Evolutionary conservation across 2,329 filamentous ascomycete species (phyloP), one percentile per base, ranked within the genome.

Genomic region (Cadophora sp.): DNA sequence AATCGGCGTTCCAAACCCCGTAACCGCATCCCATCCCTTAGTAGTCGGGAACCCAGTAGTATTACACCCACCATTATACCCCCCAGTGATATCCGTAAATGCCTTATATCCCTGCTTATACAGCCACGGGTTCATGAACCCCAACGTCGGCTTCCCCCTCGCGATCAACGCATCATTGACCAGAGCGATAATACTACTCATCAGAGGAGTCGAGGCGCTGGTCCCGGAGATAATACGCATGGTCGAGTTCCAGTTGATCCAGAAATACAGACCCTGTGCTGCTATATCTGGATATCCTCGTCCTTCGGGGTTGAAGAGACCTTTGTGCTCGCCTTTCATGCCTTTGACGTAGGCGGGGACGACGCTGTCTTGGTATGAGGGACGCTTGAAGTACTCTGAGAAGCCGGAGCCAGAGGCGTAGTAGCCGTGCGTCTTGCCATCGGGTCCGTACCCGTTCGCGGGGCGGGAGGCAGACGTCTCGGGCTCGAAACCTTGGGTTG

Each of bases 161-260:
- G 82, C 78, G 22, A 89, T 76, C 20, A 87, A 79, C 0, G 85
- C 85, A 70, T 89, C 87, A 70, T 91, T 91, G 48, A 90, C 79
- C 2, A 91, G 80, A 1, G 84, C 79, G 43, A 91, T 80, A 64
- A 91, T 80, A n/a, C 82, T 84, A 0, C 85, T 81, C 1, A 85
- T 83, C 0, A 85, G 77, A 0, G 89, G 89, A 0, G 83, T 78
- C 0, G 86, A 82, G 8, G 86, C 86, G 13, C 80, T 83, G 2
- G 82, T 85, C 3, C 85, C 85, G 39, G 79, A 80, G 48, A 86
- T 80, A 0, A 75, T 70, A 1, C 73, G 72, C 45, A 75, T 70
- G 0, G 70, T 76, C 1, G 77, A 77, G 59, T 79, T 76, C 72
- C 79, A 79, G 65, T 79, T 66, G 8, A 71, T 66, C 18, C 75